Percentiles rank a stretch among this genome's conserved stretches.
These are phyloP conservation scores for Xerophyta viscosa DNA, from an alignment of 106 monocot genomes.

Conservation along the genomic window DNA sequence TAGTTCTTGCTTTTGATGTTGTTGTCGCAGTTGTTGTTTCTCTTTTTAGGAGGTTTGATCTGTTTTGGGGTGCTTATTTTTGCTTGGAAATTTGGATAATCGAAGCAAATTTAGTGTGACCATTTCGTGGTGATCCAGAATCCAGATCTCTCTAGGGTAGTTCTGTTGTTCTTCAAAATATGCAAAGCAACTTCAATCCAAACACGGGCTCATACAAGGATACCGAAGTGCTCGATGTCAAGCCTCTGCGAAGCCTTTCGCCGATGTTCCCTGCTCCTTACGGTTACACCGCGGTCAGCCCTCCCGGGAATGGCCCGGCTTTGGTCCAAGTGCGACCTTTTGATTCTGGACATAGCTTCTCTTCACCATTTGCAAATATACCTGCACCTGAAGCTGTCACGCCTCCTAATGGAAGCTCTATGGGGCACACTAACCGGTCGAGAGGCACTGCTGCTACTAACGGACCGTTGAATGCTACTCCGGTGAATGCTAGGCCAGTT, in stretches of 20 bases:
- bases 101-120: no score
- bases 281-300: slow-evolving; percentile 29
- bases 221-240: slow-evolving; percentile 39
- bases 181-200: slow-evolving; percentile 1
- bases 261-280: slow-evolving; percentile 73
- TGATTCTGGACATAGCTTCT: slow-evolving; percentile 10
- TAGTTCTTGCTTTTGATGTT: no score
- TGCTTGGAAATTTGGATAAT: no score
- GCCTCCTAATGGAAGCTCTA: not conserved
- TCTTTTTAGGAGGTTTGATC: no score
- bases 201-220: not conserved
- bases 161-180: not conserved
- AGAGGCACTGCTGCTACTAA: slow-evolving; percentile 10
- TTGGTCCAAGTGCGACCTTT: slow-evolving; percentile 51
- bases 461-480: slow-evolving; percentile 17
- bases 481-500: slow-evolving; percentile 9
- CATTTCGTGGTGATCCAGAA: not conserved
- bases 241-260: slow-evolving; percentile 56
- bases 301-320: slow-evolving; percentile 23
- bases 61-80: no score
- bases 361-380: not conserved
- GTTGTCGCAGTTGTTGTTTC: no score
- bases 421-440: not conserved
- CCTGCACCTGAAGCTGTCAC: slow-evolving; percentile 1
- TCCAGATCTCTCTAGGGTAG: not conserved